A percentile compares a stretch with the other conserved stretches of the same genome.
Conservation (phyloP, 2,329 filamentous ascomycete genomes). For the Xylariomycetidae sp. region DNA sequence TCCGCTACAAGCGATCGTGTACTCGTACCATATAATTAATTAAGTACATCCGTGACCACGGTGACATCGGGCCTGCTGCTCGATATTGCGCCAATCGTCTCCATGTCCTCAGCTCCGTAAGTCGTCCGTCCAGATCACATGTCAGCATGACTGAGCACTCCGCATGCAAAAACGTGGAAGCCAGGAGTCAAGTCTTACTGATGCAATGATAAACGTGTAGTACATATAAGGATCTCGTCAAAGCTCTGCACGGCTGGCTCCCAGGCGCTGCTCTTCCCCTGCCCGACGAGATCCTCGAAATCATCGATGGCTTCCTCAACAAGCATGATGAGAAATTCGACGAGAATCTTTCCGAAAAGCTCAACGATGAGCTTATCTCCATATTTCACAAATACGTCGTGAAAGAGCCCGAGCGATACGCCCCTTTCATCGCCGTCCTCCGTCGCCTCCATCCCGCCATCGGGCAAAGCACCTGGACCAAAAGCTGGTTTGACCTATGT, state of each 20-base stretch:
- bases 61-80: too few species aligned
- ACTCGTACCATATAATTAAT: too few species aligned
- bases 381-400: slow-evolving; percentile 63
- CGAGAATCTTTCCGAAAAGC: slow-evolving; percentile 62
- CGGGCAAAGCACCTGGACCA: slow-evolving; percentile 55
- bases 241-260: slow-evolving; percentile 49
- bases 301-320: slow-evolving; percentile 63
- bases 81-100: slow-evolving; percentile 11
- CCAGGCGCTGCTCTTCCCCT: slow-evolving; percentile 54
- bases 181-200: not conserved
- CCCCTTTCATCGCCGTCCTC: slow-evolving; percentile 65
- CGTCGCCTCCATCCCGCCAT: slow-evolving; percentile 61
- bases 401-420: slow-evolving; percentile 51
- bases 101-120: slow-evolving; percentile 27
- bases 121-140: slow-evolving; percentile 13
- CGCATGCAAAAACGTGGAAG: not conserved
- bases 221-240: slow-evolving; percentile 57
- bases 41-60: too few species aligned
- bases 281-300: slow-evolving; percentile 57
- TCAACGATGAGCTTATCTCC: slow-evolving; percentile 67
- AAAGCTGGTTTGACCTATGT: slow-evolving; percentile 69
- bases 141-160: not conserved
- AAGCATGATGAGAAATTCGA: slow-evolving; percentile 62
- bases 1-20: too few species aligned
- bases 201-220: too few species aligned